Evolutionary conservation across 305 asterid genomes (phyloP).

Genomic region (Rubia peregrina): DNA sequence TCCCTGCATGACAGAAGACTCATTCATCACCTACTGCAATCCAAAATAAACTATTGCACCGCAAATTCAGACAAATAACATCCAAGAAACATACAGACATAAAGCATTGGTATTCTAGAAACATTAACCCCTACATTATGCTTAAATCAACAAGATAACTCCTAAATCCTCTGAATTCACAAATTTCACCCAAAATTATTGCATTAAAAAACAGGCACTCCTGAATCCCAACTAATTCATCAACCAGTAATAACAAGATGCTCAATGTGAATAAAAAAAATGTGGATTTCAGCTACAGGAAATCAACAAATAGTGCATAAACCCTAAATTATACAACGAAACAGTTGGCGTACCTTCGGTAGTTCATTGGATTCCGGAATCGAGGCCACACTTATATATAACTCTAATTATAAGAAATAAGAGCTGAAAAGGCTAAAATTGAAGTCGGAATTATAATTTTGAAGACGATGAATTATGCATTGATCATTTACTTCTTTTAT

Average conservation of each 20-base stretch:
- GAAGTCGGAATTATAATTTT: neutral
- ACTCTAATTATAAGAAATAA: neutral
- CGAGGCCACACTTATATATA: neutral
- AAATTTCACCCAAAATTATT: neutral
- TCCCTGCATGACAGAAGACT: constrained; percentile 49
- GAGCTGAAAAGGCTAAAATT: neutral
- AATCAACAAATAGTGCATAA: neutral
- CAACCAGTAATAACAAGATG: neutral
- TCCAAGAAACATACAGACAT: neutral
- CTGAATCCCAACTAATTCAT: neutral
- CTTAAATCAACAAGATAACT: neutral
- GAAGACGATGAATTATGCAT: neutral
- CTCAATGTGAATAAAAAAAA: neutral
- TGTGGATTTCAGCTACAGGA: neutral
- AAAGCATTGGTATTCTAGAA: neutral
- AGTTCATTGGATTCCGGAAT: constrained; percentile 18
- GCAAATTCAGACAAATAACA: neutral
- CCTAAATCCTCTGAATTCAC: neutral
- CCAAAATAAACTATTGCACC: neutral
- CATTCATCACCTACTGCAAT: constrained; percentile 5
- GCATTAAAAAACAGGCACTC: neutral
- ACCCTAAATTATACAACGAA: neutral
- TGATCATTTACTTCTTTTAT: neutral
- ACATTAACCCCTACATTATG: neutral
- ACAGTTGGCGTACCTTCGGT: constrained; percentile 20